Evolutionary conservation across 1,139 yeast species (phyloP).

Genomic region (Hanseniaspora gamundiae): DNA sequence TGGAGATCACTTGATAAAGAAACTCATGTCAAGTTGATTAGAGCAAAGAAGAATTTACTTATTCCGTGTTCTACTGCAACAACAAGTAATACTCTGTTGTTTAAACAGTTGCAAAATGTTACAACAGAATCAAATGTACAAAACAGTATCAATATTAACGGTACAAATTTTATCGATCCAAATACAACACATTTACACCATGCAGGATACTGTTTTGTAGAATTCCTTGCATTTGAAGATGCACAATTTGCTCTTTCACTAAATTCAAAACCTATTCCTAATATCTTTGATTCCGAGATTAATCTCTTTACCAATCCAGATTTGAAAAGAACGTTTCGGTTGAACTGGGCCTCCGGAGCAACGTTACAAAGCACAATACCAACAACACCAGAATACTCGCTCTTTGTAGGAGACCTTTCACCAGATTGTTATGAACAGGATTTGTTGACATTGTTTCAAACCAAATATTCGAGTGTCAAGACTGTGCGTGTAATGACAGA

Average conservation of each 20-base stretch:
- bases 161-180: constrained; percentile 24
- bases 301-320: constrained; percentile 18
- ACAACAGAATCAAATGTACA: neutral
- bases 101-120: neutral
- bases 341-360: constrained; percentile 83
- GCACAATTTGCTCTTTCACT: constrained; percentile 61
- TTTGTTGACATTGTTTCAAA: constrained; percentile 56
- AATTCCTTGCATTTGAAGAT: constrained; percentile 51
- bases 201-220: constrained; percentile 80
- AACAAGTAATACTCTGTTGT: neutral
- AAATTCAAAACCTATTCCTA: constrained; percentile 62
- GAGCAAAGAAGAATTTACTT: constrained; percentile 32
- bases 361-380: constrained; percentile 27
- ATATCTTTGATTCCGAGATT: constrained; percentile 23
- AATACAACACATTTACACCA: constrained; percentile 30
- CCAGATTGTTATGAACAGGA: constrained; percentile 66
- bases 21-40: constrained; percentile 49
- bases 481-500: constrained; percentile 85
- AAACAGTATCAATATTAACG: constrained; percentile 20
- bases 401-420: constrained; percentile 79
- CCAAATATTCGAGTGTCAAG: constrained; percentile 60
- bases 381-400: constrained; percentile 43
- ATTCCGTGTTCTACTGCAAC: constrained; percentile 20
- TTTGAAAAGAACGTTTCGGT: constrained; percentile 39
- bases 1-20: constrained; percentile 47